phyloP scores from a whole-genome alignment of 2,329 filamentous ascomycete species.

The Diaporthe nobilis region DNA sequence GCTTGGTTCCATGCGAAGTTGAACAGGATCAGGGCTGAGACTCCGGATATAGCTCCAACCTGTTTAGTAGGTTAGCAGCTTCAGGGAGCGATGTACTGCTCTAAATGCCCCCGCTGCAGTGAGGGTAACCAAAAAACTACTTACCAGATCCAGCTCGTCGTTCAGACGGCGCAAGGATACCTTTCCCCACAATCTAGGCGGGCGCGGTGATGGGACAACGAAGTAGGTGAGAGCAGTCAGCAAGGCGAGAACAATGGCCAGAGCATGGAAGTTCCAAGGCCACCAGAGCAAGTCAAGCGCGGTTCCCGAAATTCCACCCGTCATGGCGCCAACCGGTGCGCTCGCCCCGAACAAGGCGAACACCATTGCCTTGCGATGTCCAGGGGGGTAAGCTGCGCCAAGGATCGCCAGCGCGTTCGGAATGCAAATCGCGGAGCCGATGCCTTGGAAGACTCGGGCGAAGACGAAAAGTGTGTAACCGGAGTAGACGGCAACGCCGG shows the following conservation, averaged over 20 bases:
- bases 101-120: not conserved
- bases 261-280: conserved; percentile 51
- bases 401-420: conserved; percentile 71
- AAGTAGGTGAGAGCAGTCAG: conserved; percentile 45
- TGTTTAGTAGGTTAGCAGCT: not conserved
- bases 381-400: conserved; percentile 62
- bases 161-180: conserved; percentile 38
- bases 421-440: conserved; percentile 68
- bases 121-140: not conserved
- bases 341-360: conserved; percentile 54
- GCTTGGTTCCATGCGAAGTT: conserved; percentile 75
- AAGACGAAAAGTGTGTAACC: conserved; percentile 58
- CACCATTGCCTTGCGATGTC: conserved; percentile 52
- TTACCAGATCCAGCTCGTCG: conserved; percentile 46
- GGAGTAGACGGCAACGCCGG: conserved; percentile 53
- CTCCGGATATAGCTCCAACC: conserved; percentile 53
- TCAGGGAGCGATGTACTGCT: not conserved
- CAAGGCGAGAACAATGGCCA: conserved; percentile 45
- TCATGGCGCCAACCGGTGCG: conserved; percentile 45
- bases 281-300: conserved; percentile 50
- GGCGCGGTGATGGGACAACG: conserved; percentile 42
- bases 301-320: conserved; percentile 50
- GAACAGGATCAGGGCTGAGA: conserved; percentile 66
- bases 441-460: conserved; percentile 64
- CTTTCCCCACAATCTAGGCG: conserved; percentile 11